Base-by-base conservation (phyloP, 2,329 filamentous ascomycete species). In the Aotearoamyces nothofagi region DNA sequence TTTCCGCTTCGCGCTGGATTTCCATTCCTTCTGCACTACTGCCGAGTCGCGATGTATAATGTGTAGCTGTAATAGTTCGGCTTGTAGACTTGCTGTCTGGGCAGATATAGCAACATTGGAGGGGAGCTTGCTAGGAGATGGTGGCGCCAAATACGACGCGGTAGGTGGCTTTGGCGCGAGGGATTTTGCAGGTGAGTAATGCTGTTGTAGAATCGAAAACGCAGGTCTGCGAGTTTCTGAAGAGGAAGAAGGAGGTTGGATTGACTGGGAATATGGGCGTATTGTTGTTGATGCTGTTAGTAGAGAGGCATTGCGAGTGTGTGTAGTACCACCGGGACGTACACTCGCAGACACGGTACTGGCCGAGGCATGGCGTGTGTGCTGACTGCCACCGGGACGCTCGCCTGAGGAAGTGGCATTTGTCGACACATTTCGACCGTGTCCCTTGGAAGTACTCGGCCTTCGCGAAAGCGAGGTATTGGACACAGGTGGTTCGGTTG, bases 201-300 rank as follows among this genome's bases (percentile, higher is more conserved):
- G 70, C 39, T 78, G 72, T 39, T 78, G 72, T 22, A 69, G 61
- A 1, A 66, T 75, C 26, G 59, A 66, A 50, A 78, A 78, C 8
- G 40, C 34, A 12, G 47, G 47, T 31, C 14, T 33, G 35, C 11
- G 36, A 16, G 5, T 32, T 27, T 33, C 37, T 33, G 17, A 33
- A 16, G 25, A 17, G 15, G 28, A 22, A 4, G 27, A 15, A 13
- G 25, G 13, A 9, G 33, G 17, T 9, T 37, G 31, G 24, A 40
- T 37, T 23, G 31, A 32, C 14, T 11, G 29, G 26, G 22, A 26
- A 11, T 5, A 9, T 23, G 10, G 43, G 34, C 17, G 41, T 40
- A 17, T 33, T 37, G 12, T 41, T 33, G 17, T 36, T 32, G 15
- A 39, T 38, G 16, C 38, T 24, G 7, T 36, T 12, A 41, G 15